Evolutionary conservation across 1,284 basidiomycete species (phyloP), one percentile per base, ranked within the genome.

Genomic region (Tilletia indica): DNA sequence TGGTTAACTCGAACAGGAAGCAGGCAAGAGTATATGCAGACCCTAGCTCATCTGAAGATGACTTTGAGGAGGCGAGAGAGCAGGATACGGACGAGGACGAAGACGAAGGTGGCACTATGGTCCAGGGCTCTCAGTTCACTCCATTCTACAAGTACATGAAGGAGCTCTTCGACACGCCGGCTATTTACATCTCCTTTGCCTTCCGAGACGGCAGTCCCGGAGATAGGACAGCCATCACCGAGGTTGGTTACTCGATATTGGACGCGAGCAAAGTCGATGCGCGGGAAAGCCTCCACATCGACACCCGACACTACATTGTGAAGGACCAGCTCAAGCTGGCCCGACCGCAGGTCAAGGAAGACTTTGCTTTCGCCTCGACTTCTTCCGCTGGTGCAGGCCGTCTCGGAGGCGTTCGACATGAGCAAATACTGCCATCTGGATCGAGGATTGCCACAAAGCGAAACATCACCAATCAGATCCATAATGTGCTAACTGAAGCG

Each of bases 101-200:
- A 14, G 58, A 54, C 31, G 51, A 54, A 14, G 51, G 31, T 54
- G 51, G 31, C 21, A 58, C 56, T 2, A 31, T 12, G 34, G 56
- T 11, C 16, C 5, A 34, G 34, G 56, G 56, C n/a, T 31, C 56
- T 31, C 56, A 58, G 14, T 58, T 58, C 56, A n/a, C 14, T 0
- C 56, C 56, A 4, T 58, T 25, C 56, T 58, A 58, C 56, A 21
- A 5, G 34, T 34, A 25, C 34, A 21, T 58, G 56, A 21, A 58
- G 25, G 25, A 58, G 56, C n/a, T 58, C 3, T 58, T 58, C 56
- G 4, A 58, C 21, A 34, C 25, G 8, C 56, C 56, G 21, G 56
- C 56, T 3, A 58, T 58, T 14, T 64, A 64, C 61, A 42, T 64
- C 61, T 11, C 61, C 1, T 42, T 64, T 42, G 61, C 61, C 14